These are phyloP conservation scores for Mucor lusitanicus DNA, from an alignment of 371 early-diverging fungal species.

Conservation along the genomic window DNA sequence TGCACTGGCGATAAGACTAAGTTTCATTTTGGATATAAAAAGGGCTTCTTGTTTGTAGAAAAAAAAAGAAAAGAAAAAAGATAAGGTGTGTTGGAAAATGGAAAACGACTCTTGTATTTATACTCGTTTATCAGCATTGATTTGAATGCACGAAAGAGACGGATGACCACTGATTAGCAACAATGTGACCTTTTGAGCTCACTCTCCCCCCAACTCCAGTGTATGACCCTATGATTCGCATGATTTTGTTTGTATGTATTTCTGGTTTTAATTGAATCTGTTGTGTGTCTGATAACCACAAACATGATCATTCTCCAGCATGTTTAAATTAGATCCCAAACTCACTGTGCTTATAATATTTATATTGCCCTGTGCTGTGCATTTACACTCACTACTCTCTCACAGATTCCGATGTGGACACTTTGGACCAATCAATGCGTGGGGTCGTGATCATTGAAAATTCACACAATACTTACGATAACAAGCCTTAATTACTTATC, in stretches of 20 bases:
- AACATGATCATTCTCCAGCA: slow-evolving; percentile 1
- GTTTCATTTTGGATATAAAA: slow-evolving; percentile 16
- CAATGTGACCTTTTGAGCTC: neutral
- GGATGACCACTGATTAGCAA: neutral
- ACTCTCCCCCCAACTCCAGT: neutral
- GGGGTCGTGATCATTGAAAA: slow-evolving; percentile 1
- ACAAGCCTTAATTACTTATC: neutral
- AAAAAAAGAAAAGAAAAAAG: slow-evolving; percentile 11
- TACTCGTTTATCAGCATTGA: neutral
- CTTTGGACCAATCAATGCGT: slow-evolving; percentile 1
- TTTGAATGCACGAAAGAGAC: slow-evolving; percentile 1
- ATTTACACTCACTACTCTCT: neutral
- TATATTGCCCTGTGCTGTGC: neutral
- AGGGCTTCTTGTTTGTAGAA: neutral
- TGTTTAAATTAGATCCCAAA: neutral
- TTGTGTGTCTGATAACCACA: neutral
- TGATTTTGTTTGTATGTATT: neutral
- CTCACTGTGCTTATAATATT: neutral
- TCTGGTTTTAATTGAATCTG: neutral
- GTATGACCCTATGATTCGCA: neutral
- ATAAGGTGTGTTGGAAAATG: neutral
- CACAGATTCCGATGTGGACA: neutral
- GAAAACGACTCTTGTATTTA: neutral
- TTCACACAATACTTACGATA: neutral
- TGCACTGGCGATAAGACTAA: slow-evolving; percentile 27